Conservation (phyloP, 345 rosid genomes). For the Citrus reticulata region DNA sequence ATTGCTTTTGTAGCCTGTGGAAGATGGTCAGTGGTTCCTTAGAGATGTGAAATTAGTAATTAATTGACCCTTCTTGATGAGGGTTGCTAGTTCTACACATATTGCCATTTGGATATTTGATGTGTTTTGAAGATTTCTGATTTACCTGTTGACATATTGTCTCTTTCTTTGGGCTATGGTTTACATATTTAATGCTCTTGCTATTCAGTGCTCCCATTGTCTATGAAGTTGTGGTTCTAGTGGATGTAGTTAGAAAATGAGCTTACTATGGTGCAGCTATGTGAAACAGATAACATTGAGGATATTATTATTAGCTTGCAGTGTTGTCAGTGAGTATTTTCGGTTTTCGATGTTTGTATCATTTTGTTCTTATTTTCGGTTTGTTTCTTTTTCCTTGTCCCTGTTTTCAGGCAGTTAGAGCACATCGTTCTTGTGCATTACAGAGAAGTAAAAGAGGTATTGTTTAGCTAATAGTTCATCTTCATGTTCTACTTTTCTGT, state of each 20-base stretch:
- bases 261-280: not conserved
- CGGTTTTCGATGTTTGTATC: not conserved
- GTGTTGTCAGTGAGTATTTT: not conserved
- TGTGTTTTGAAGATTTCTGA: not conserved
- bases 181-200: not conserved
- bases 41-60: not conserved
- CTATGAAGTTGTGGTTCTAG: not conserved
- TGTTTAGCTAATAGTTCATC: not conserved
- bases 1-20: not conserved
- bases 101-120: not conserved
- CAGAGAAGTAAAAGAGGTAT: constrained; percentile 88
- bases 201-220: not conserved
- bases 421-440: constrained; percentile 81
- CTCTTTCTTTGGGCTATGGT: not conserved
- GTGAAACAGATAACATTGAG: not conserved
- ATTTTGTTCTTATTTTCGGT: constrained; percentile 2
- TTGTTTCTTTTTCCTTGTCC: not conserved
- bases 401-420: constrained; percentile 65
- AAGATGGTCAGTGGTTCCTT: not conserved
- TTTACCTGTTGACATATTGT: not conserved
- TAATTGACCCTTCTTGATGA: not conserved
- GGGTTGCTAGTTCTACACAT: not conserved
- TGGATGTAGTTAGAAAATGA: not conserved
- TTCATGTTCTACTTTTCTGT: constrained; percentile 1
- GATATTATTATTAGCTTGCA: not conserved